Percentiles rank a stretch among this genome's conserved stretches.
phyloP scores from a whole-genome alignment of 495 filamentous ascomycete genomes.

The Daldinia caldariorum region DNA sequence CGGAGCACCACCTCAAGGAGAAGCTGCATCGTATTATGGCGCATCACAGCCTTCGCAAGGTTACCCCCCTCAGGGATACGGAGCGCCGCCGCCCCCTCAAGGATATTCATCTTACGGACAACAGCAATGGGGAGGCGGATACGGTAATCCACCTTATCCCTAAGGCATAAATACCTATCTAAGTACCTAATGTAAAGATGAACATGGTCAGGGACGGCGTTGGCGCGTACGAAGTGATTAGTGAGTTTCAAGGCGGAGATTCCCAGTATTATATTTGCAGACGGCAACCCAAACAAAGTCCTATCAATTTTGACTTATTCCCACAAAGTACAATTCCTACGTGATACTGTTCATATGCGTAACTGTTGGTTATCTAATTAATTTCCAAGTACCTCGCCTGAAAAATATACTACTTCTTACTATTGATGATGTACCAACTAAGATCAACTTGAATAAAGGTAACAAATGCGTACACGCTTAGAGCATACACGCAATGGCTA shows the following conservation, averaged over 20 bases:
- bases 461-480: too few species aligned
- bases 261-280: background rate
- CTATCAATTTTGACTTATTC: background rate
- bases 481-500: too few species aligned
- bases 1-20: constrained; percentile 34
- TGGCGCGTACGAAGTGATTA: background rate
- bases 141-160: constrained; percentile 35
- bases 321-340: background rate
- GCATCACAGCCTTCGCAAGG: constrained; percentile 27
- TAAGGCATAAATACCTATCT: background rate
- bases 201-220: background rate
- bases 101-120: constrained; percentile 44
- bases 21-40: constrained; percentile 43
- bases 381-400: too few species aligned
- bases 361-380: too few species aligned
- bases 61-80: constrained; percentile 37
- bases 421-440: too few species aligned
- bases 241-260: background rate
- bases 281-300: background rate
- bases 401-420: too few species aligned
- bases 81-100: constrained; percentile 35
- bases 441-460: too few species aligned
- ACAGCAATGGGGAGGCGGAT: constrained; percentile 42
- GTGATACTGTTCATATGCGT: too few species aligned
- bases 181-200: background rate